A percentile compares a stretch with the other conserved stretches of the same genome.
Evolutionary conservation across 2,329 filamentous ascomycete species (phyloP).

Genomic region (Arthrocladium fulminans): DNA sequence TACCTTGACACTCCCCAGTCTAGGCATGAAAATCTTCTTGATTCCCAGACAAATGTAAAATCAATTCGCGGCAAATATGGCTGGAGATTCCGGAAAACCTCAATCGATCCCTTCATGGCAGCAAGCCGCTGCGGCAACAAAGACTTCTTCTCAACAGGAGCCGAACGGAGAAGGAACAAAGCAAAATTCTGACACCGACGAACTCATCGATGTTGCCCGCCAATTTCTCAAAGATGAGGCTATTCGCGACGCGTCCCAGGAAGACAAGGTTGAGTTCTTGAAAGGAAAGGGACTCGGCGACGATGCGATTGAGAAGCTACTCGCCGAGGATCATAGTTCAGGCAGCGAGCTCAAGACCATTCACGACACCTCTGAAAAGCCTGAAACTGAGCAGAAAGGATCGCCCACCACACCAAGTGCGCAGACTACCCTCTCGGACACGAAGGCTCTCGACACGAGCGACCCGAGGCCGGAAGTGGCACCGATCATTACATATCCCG

Average conservation of each 20-base stretch:
- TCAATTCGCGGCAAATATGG: too few relatives aligned
- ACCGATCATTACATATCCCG: conserved; percentile 59
- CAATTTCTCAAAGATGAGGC: conserved; percentile 67
- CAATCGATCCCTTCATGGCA: conserved; percentile 7
- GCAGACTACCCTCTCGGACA: conserved; percentile 15
- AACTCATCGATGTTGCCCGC: conserved; percentile 57
- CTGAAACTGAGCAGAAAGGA: conserved; percentile 5
- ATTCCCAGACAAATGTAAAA: too few relatives aligned
- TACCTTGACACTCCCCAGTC: neutral
- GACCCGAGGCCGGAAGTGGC: conserved; percentile 38
- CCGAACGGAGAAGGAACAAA: conserved; percentile 1
- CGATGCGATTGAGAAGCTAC: conserved; percentile 58
- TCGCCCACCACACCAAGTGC: conserved; percentile 8
- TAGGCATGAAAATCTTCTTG: neutral
- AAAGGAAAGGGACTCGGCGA: conserved; percentile 63
- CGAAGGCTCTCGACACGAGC: conserved; percentile 6
- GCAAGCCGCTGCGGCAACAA: neutral
- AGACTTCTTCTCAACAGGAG: conserved; percentile 8
- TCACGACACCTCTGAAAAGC: conserved; percentile 17
- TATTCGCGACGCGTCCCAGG: conserved; percentile 58
- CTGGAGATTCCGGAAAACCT: neutral
- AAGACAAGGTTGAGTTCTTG: conserved; percentile 69
- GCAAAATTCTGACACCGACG: conserved; percentile 12
- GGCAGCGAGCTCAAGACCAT: conserved; percentile 20
- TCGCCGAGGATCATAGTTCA: conserved; percentile 31